Base-by-base conservation (phyloP, 1,284 basidiomycete species). In the Malassezia pachydermatis region DNA sequence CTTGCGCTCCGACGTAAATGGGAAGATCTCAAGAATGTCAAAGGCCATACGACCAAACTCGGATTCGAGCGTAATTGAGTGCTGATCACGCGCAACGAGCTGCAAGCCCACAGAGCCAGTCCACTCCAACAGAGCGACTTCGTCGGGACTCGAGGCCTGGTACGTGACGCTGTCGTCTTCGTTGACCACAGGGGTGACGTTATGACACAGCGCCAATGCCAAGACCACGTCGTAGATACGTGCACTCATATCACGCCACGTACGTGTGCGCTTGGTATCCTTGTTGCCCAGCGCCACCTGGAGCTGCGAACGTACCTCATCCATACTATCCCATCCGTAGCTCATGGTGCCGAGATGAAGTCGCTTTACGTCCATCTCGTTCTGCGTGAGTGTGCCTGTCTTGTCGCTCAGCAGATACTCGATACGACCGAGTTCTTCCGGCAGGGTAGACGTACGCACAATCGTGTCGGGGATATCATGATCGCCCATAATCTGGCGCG, bases 281-380 rank as follows among this genome's bases (percentile, higher is more conserved):
- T 59, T 30, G 40, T 54, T 30, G 27, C 19, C 33, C 60, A 92
- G 86, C 0, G 86, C 84, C 34, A 82, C 76, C 5, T 82, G 80
- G 11, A 98, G 76, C 60, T 96, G 86, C 73, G 86, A 84, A 0
- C 83, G 80, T 3, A 98, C 87, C 70, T 99, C 94, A 66, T 99
- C 94, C 90, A 98, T 96, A 8, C 89, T 84, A 64, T 99, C 94
- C 64, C 78, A 83, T 0, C 88, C 88, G 70, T 92, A 99, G 3
- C 88, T 90, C 78, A 98, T 88, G 0, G 94, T 98, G 2, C 94
- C 94, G 84, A 98, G 87, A 67, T 99, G 92, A 29, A 99, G 76
- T 72, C 94, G 96, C 75, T 85, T 90, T 80, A 99, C 83, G 73
- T 98, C 92, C 94, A 99, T 98, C 72, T 95, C 92, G 67, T 99